Percentiles rank a stretch among this genome's conserved stretches.
phyloP scores from a whole-genome alignment of 495 filamentous ascomycete species.

The Hypoxylon fuscum region DNA sequence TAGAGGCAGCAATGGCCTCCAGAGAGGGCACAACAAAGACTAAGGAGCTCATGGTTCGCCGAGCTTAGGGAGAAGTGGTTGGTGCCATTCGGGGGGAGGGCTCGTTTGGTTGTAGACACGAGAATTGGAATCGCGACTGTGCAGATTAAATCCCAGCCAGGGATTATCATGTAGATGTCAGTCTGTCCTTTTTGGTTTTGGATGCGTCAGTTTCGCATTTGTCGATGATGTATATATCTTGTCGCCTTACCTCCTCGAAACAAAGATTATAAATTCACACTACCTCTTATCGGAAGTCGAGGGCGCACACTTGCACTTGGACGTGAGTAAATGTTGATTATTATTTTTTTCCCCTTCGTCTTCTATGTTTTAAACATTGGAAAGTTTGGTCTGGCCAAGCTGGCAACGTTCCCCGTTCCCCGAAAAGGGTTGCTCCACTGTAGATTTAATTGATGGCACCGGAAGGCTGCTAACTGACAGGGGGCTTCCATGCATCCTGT shows the following conservation, averaged over 20 bases:
- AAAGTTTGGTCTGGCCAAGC: slow-evolving; percentile 36
- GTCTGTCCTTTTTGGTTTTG: slow-evolving; percentile 28
- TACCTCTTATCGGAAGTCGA: slow-evolving; percentile 7
- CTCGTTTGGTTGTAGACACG: slow-evolving; percentile 15
- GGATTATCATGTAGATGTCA: slow-evolving; percentile 17
- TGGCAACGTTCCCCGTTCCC: slow-evolving; percentile 30
- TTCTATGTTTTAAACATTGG: too few relatives aligned
- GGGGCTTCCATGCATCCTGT: too few relatives aligned
- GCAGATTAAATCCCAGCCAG: slow-evolving; percentile 4
- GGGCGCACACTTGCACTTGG: slow-evolving; percentile 4
- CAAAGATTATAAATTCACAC: slow-evolving; percentile 17
- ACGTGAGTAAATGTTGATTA: slow-evolving; percentile 13
- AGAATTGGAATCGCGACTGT: slow-evolving; percentile 16
- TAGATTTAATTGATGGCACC: slow-evolving; percentile 36
- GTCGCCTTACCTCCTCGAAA: slow-evolving; percentile 7
- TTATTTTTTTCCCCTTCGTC: too few relatives aligned
- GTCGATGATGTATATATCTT: slow-evolving; percentile 8
- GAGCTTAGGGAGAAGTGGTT: slow-evolving; percentile 43
- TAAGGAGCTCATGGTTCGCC: slow-evolving; percentile 82
- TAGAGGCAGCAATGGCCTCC: slow-evolving; percentile 87
- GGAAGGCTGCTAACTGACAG: too few relatives aligned
- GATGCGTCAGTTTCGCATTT: not conserved
- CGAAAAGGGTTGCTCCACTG: slow-evolving; percentile 35
- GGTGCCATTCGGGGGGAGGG: slow-evolving; percentile 53
- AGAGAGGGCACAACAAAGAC: slow-evolving; percentile 93